Evolutionary conservation across 176 grass and related monocot genomes (phyloP).

Genomic region (Calamus simplicifolius): DNA sequence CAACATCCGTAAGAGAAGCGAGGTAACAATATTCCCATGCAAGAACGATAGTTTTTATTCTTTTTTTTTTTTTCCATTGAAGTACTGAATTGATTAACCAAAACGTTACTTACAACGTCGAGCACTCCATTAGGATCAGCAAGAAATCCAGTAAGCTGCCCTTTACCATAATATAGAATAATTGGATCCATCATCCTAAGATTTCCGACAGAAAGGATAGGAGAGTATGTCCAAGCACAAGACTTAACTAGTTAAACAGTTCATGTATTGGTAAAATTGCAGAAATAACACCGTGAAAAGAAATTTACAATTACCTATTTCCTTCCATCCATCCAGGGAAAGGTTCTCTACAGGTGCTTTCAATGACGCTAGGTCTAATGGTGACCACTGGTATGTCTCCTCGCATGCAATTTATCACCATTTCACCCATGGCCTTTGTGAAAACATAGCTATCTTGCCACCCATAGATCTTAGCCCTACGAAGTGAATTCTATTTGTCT

Average conservation of each 20-base stretch:
- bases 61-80: neutral
- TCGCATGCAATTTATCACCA: constrained; percentile 76
- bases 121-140: constrained; percentile 62
- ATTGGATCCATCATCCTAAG: constrained; percentile 96
- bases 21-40: no score
- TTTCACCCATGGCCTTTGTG: constrained; percentile 96
- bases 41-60: no score
- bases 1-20: no score
- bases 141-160: constrained; percentile 73
- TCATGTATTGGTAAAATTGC: no score
- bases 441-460: constrained; percentile 94
- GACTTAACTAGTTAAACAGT: no score
- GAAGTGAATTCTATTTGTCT: neutral
- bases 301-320: constrained; percentile 42
- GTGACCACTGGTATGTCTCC: constrained; percentile 78
- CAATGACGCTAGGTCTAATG: constrained; percentile 82
- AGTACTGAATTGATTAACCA: neutral
- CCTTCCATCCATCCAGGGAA: constrained; percentile 99
- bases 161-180: constrained; percentile 89
- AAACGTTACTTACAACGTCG: constrained; percentile 57
- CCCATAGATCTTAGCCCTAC: constrained; percentile 75
- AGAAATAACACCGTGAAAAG: neutral
- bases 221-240: no score
- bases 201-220: neutral
- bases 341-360: constrained; percentile 80